Percentiles rank a stretch among this genome's conserved stretches.
phyloP scores from a whole-genome alignment of 495 filamentous ascomycete species.

The Cladorrhinum samala region DNA sequence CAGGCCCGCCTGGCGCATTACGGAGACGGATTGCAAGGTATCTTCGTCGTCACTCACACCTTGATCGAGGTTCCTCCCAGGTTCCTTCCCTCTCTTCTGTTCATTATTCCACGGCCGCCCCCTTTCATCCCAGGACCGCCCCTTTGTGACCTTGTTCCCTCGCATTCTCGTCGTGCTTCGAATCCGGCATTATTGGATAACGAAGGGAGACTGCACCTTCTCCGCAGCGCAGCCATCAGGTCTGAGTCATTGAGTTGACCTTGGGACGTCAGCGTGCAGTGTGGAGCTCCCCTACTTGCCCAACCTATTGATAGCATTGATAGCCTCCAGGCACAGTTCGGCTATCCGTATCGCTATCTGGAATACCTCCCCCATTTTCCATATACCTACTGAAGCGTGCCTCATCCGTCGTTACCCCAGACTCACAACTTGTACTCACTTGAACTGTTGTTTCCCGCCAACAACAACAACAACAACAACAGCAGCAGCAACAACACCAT shows the following conservation, averaged over 20 bases:
- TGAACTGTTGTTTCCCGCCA: not conserved
- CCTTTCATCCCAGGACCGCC: not conserved
- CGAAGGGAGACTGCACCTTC: not conserved
- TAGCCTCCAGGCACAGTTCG: slow-evolving; percentile 1
- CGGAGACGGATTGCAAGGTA: too few relatives aligned
- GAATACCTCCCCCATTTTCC: not conserved
- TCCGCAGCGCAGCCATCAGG: slow-evolving; percentile 17
- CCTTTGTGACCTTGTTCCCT: slow-evolving; percentile 6
- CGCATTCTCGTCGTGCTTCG: not conserved
- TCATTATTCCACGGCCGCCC: slow-evolving; percentile 4
- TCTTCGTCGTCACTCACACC: slow-evolving; percentile 17
- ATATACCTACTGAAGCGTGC: slow-evolving; percentile 11
- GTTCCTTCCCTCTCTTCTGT: slow-evolving; percentile 18
- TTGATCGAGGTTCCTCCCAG: slow-evolving; percentile 10
- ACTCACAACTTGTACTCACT: slow-evolving; percentile 7
- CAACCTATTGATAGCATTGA: slow-evolving; percentile 4
- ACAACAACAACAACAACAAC: too few relatives aligned
- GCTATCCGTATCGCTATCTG: not conserved
- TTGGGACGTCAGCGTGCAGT: slow-evolving; percentile 32
- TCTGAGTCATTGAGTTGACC: slow-evolving; percentile 38
- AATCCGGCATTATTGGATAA: not conserved
- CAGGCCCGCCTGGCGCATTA: too few relatives aligned
- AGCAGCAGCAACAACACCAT: too few relatives aligned
- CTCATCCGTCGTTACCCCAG: slow-evolving; percentile 10
- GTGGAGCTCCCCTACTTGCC: slow-evolving; percentile 16